Evolutionary conservation across 1,284 basidiomycete species (phyloP), one percentile per base, ranked within the genome.

Genomic region (Ganoderma resinaceum): DNA sequence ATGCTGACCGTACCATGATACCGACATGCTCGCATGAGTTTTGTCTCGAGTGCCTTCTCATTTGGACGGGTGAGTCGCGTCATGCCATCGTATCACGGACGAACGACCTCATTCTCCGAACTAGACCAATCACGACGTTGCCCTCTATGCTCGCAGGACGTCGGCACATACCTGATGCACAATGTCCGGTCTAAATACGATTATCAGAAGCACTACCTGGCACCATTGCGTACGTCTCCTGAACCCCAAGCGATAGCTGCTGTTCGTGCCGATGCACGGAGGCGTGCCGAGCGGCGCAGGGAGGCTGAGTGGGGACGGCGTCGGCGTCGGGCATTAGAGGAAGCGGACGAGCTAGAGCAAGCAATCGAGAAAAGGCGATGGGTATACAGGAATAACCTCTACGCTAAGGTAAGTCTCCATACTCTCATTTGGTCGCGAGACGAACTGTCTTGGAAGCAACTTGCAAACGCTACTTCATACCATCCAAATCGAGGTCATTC

Each of bases 21-120:
- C 92, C 93, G 1, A 85, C 83, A 6, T 97, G 95, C 78, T 91
- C 92, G 0, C 95, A 97, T 81, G 90, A 93, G 76, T 96, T 96
- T 77, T 97, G 95, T 76, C 96, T 96, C 73, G 92, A 93, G 68
- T 97, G 95, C 78, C 85, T 96, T 20, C 82, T 92, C 57, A 82
- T 95, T 1, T 96, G 95, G 95, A 87, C 92, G 42, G 92, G 94
- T 90, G 78, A 80, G 84, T 82, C 18, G 14, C 9, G 29, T 6
- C n/a, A 7, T 18, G 23, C 57, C 7, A n/a, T 11, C 52, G 12
- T 57, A 38, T 63, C 33, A 3, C 18, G n/a, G 9, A 7, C 42
- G 3, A 20, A 38, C 38, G 11, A 31, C 35, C 43, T 2, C 18
- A 29, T 7, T 8, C 3, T 29, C 33, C 43, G 2, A 38, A 20